Evolutionary conservation across 495 filamentous ascomycete species (phyloP).

Genomic region (Friedmanniomyces endolithicus): DNA sequence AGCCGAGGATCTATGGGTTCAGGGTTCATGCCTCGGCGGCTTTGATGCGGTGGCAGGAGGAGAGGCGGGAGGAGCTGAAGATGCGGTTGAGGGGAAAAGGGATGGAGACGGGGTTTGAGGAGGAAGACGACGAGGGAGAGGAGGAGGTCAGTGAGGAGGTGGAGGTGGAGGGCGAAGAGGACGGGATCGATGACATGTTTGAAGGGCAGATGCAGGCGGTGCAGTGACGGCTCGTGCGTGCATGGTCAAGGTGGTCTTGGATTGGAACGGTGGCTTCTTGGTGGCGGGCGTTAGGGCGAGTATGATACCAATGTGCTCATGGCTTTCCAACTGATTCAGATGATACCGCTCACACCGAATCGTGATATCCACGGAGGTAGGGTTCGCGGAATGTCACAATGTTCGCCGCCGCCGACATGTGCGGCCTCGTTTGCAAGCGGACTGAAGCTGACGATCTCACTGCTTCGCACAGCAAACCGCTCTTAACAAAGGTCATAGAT

Average conservation of each 20-base stretch:
- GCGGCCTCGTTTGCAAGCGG: neutral
- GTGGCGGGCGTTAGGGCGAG: neutral
- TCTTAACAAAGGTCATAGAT: neutral
- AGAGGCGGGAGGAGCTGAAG: slow-evolving; percentile 64
- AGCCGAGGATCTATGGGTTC: slow-evolving; percentile 86
- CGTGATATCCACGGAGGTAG: no score
- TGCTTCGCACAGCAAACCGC: neutral
- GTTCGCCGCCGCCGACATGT: neutral
- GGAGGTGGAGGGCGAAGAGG: slow-evolving; percentile 23
- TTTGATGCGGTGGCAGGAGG: slow-evolving; percentile 81
- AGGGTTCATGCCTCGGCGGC: slow-evolving; percentile 84
- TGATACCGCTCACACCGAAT: no score
- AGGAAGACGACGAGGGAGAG: slow-evolving; percentile 42
- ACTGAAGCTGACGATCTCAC: neutral
- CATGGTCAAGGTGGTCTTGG: neutral
- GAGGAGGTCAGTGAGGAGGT: slow-evolving; percentile 34
- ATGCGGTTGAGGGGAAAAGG: slow-evolving; percentile 45
- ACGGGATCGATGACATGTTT: slow-evolving; percentile 27
- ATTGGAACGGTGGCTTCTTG: neutral
- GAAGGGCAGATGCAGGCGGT: slow-evolving; percentile 19
- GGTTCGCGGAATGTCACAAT: no score
- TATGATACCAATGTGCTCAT: neutral
- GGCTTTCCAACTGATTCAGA: neutral
- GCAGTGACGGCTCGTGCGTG: neutral
- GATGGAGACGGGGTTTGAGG: slow-evolving; percentile 45